A percentile compares a stretch with the other conserved stretches of the same genome.
phyloP scores from a whole-genome alignment of 176 grass and related monocot species.

The Musa schizocarpa region DNA sequence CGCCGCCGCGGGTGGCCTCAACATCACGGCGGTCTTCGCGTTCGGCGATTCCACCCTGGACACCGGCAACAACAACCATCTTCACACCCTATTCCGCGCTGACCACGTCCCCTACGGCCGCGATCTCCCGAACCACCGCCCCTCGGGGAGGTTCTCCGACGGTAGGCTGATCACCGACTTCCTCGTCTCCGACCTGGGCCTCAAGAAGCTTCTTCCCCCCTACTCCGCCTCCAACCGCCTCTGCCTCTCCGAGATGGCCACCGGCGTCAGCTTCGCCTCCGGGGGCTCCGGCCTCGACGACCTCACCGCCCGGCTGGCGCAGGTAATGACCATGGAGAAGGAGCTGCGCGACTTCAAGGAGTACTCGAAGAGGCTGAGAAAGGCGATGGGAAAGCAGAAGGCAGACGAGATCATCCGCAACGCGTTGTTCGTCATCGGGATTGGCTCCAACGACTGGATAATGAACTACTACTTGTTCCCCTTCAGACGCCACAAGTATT shows the following conservation, averaged over 20 bases:
- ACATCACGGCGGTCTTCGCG: constrained; percentile 39
- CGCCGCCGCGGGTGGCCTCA: background rate
- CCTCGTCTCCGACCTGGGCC: constrained; percentile 7
- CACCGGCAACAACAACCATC: constrained; percentile 68
- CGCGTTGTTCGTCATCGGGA: constrained; percentile 34
- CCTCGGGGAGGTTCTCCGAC: constrained; percentile 56
- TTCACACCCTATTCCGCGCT: constrained; percentile 36
- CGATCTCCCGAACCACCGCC: constrained; percentile 28
- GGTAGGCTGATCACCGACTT: constrained; percentile 63
- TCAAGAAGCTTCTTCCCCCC: no score
- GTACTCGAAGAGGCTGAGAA: constrained; percentile 26
- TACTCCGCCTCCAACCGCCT: background rate
- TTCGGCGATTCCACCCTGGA: constrained; percentile 77
- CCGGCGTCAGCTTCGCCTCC: constrained; percentile 65
- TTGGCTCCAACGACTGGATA: constrained; percentile 55
- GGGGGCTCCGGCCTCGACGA: constrained; percentile 61
- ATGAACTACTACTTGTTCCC: constrained; percentile 38
- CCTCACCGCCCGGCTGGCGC: constrained; percentile 16
- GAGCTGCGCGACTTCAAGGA: constrained; percentile 37
- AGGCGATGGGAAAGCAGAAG: constrained; percentile 11
- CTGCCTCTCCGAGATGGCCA: constrained; percentile 22
- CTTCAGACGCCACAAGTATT: background rate
- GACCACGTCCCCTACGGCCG: constrained; percentile 61
- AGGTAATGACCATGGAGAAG: constrained; percentile 31
- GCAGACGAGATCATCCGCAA: constrained; percentile 28